Evolutionary conservation across 2,329 filamentous ascomycete genomes (phyloP).

Genomic region (Ophiocordyceps australis): DNA sequence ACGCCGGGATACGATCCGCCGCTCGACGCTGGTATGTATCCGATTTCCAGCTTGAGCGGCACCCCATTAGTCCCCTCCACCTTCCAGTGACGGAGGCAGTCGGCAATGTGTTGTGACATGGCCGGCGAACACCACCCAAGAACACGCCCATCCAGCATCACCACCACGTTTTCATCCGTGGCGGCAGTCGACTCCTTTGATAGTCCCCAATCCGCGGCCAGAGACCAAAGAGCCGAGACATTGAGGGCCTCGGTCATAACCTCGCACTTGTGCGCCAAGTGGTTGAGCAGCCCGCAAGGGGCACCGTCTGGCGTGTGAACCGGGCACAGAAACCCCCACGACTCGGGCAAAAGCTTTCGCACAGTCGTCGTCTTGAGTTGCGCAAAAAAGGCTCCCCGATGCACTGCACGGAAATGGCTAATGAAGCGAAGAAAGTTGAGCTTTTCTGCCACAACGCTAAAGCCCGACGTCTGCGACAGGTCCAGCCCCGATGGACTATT

Average conservation of each 20-base stretch:
- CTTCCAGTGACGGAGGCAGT: constrained; percentile 89
- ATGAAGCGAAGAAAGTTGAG: constrained; percentile 98
- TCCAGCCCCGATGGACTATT: constrained; percentile 83
- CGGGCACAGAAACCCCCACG: constrained; percentile 94
- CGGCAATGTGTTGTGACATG: constrained; percentile 64
- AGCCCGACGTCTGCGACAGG: constrained; percentile 85
- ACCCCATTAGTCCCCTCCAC: constrained; percentile 70
- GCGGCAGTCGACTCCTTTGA: constrained; percentile 59
- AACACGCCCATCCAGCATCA: constrained; percentile 81
- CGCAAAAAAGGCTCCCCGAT: constrained; percentile 96
- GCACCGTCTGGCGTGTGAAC: constrained; percentile 94
- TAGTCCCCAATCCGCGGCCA: constrained; percentile 67
- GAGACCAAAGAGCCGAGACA: constrained; percentile 52
- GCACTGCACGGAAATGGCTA: constrained; percentile 97
- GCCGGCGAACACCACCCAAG: constrained; percentile 80
- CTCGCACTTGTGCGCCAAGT: constrained; percentile 87
- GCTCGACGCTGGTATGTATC: constrained; percentile 71
- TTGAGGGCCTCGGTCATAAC: constrained; percentile 64
- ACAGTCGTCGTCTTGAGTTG: constrained; percentile 95
- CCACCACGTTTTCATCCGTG: constrained; percentile 65
- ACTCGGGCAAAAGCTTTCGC: constrained; percentile 85
- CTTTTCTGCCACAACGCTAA: constrained; percentile 93
- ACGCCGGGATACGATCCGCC: constrained; percentile 93
- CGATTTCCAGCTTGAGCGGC: constrained; percentile 74
- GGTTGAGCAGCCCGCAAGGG: constrained; percentile 87